These are phyloP conservation scores for Pythium rishiriense DNA, from an alignment of 352 stramenopile genomes.

Conservation along the genomic window DNA sequence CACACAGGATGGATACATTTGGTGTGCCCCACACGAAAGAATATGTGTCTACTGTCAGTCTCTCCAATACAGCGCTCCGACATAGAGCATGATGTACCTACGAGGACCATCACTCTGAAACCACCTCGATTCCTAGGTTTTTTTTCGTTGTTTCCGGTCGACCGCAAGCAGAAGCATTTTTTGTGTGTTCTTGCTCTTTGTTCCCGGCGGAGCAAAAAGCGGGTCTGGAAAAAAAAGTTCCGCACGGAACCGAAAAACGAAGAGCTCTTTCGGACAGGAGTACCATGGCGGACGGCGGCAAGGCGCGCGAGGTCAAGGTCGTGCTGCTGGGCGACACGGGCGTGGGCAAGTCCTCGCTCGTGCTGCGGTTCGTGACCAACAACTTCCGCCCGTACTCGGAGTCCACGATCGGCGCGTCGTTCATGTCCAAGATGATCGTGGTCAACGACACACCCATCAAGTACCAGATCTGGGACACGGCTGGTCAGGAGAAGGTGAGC, in stretches of 20 bases:
- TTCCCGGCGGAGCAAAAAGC: no score
- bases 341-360: slow-evolving; percentile 96
- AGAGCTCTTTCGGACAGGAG: no score
- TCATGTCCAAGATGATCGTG: slow-evolving; percentile 96
- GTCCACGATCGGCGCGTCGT: slow-evolving; percentile 97
- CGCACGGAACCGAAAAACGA: not conserved
- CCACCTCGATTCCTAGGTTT: slow-evolving; percentile 12
- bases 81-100: slow-evolving; percentile 1
- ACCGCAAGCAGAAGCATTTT: not conserved
- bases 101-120: slow-evolving; percentile 12
- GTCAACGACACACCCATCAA: slow-evolving; percentile 92
- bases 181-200: slow-evolving; percentile 1
- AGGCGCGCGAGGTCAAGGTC: slow-evolving; percentile 89
- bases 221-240: not conserved
- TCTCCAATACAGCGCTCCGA: not conserved
- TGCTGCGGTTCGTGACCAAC: slow-evolving; percentile 96
- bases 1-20: slow-evolving; percentile 4
- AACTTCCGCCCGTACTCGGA: slow-evolving; percentile 96
- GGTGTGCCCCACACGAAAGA: slow-evolving; percentile 1
- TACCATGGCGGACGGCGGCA: slow-evolving; percentile 68
- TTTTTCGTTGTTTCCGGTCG: not conserved
- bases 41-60: not conserved
- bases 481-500: slow-evolving; percentile 93
- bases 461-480: slow-evolving; percentile 99
- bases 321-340: slow-evolving; percentile 92